phyloP scores from a whole-genome alignment of 2,329 filamentous ascomycete genomes.

The Ceratocystis colombiana region DNA sequence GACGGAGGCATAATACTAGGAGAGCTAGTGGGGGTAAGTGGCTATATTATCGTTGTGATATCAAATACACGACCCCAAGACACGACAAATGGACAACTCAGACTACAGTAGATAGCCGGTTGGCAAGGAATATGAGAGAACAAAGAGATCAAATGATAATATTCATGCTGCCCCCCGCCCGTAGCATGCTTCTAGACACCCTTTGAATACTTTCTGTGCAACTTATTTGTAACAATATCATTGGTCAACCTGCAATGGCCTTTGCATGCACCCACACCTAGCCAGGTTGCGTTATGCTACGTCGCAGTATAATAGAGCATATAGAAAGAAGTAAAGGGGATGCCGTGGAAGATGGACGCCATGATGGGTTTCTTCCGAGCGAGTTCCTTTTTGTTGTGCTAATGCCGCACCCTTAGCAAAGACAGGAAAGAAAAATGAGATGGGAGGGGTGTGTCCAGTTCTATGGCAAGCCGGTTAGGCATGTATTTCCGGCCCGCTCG shows the following conservation, averaged over 20 bases:
- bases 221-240: not conserved
- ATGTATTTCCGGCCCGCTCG: too few relatives aligned
- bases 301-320: not conserved
- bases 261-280: conserved; percentile 1
- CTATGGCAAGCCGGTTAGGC: too few relatives aligned
- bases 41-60: not conserved
- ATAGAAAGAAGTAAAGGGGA: not conserved
- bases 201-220: not conserved
- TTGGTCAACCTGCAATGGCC: conserved; percentile 2
- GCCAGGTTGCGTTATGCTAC: not conserved
- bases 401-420: not conserved
- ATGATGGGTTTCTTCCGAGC: not conserved
- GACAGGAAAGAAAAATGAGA: not conserved
- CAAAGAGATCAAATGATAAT: not conserved
- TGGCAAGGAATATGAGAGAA: not conserved
- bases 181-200: not conserved
- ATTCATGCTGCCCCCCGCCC: not conserved
- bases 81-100: not conserved
- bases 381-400: not conserved
- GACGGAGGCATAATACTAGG: not conserved
- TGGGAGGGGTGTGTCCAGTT: not conserved
- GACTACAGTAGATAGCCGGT: not conserved
- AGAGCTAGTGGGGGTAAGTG: not conserved
- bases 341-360: too few relatives aligned
- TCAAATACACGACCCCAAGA: not conserved